Evolutionary conservation across 305 asterid species (phyloP).

Genomic region (Fraxinus velutina): DNA sequence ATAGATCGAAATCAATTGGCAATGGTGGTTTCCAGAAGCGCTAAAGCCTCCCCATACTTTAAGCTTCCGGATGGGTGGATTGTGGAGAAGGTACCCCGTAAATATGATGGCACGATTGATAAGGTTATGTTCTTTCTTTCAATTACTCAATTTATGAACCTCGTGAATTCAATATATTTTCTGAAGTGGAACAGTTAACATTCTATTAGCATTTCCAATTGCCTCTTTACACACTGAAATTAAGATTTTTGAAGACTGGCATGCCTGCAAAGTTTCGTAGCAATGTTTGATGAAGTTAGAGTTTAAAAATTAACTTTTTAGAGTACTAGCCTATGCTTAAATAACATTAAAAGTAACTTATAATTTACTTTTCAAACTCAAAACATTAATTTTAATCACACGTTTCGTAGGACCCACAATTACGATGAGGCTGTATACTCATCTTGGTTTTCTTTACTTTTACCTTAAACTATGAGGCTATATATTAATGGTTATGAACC

Average conservation of each 20-base stretch:
- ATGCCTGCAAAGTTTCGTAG: neutral
- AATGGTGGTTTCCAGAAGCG: conserved; percentile 24
- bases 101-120: conserved; percentile 25
- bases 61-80: conserved; percentile 81
- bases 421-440: neutral
- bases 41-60: conserved; percentile 27
- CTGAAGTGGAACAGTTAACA: neutral
- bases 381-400: neutral
- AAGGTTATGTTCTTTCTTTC: conserved; percentile 41
- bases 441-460: neutral
- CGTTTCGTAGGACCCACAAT: neutral
- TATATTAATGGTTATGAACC: neutral
- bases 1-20: conserved; percentile 30
- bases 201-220: neutral
- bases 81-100: conserved; percentile 69
- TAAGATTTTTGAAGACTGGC: neutral
- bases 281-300: neutral
- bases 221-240: neutral
- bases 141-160: neutral
- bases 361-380: neutral
- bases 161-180: neutral
- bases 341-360: neutral
- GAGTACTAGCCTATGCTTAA: neutral
- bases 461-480: neutral
- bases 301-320: neutral